Conservation (phyloP, 805 yeast species). For the Teunomyces funiuensis region DNA sequence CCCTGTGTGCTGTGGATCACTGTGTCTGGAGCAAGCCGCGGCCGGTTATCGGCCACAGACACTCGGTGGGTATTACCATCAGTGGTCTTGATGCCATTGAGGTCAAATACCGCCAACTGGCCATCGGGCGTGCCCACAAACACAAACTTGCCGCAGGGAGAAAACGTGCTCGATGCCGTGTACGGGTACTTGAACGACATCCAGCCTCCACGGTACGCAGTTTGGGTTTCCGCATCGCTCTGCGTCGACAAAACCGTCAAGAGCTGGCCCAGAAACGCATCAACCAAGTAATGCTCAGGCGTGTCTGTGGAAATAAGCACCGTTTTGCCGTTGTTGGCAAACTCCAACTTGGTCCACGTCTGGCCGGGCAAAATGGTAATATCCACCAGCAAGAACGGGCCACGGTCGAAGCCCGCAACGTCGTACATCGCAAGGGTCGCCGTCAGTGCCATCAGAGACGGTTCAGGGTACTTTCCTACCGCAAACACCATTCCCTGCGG, state of each 20-base stretch:
- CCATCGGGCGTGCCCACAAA: slow-evolving; percentile 30
- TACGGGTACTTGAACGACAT: slow-evolving; percentile 28
- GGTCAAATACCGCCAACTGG: slow-evolving; percentile 30
- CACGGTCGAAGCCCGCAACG: slow-evolving; percentile 53
- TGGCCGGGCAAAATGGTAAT: slow-evolving; percentile 22
- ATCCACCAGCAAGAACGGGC: slow-evolving; percentile 45
- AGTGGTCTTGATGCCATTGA: slow-evolving; percentile 22
- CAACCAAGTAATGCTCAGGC: slow-evolving; percentile 57
- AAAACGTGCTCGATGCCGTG: slow-evolving; percentile 34
- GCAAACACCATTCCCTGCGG: slow-evolving; percentile 85
- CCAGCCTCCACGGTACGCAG: neutral
- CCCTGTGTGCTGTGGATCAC: slow-evolving; percentile 24
- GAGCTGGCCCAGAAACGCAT: slow-evolving; percentile 64
- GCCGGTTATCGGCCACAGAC: slow-evolving; percentile 18
- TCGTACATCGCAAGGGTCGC: slow-evolving; percentile 54
- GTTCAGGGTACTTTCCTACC: slow-evolving; percentile 34
- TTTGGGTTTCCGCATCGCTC: slow-evolving; percentile 13
- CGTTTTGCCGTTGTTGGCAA: slow-evolving; percentile 73
- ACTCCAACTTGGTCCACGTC: slow-evolving; percentile 67
- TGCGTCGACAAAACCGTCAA: slow-evolving; percentile 25
- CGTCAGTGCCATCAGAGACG: neutral
- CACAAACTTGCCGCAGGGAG: slow-evolving; percentile 42
- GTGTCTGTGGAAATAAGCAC: slow-evolving; percentile 58
- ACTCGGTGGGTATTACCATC: slow-evolving; percentile 20
- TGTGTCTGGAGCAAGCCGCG: slow-evolving; percentile 21